phyloP scores from a whole-genome alignment of 1,139 yeast species.

The Yamadazyma jaroonii region DNA sequence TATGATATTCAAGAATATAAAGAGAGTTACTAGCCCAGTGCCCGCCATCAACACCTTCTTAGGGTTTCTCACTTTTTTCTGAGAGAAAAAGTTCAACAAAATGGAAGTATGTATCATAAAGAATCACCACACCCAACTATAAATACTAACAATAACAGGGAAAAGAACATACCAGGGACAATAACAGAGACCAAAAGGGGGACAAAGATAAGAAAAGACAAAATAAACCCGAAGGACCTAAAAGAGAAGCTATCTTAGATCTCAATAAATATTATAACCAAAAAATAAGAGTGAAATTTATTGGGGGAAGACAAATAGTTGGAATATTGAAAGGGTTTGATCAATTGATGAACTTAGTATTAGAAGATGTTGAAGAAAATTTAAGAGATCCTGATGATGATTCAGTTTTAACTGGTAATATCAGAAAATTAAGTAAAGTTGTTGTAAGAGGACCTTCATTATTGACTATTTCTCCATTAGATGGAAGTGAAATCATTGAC shows the following conservation, averaged over 20 bases:
- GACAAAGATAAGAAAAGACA: constrained; percentile 22
- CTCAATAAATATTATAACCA: constrained; percentile 75
- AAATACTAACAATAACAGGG: constrained; percentile 1
- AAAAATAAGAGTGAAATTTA: constrained; percentile 71
- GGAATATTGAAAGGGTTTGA: constrained; percentile 89
- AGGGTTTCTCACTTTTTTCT: no score
- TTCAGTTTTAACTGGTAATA: constrained; percentile 43
- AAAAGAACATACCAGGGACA: constrained; percentile 1
- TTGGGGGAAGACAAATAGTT: constrained; percentile 80
- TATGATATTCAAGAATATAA: no score
- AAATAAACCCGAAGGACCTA: constrained; percentile 67
- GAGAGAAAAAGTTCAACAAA: constrained; percentile 2
- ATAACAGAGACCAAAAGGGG: constrained; percentile 2
- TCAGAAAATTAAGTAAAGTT: constrained; percentile 75
- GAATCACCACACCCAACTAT: not conserved
- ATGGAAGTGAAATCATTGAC: constrained; percentile 76
- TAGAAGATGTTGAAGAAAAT: constrained; percentile 78
- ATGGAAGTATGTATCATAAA: constrained; percentile 4
- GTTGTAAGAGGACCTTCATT: constrained; percentile 86
- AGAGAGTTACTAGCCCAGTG: no score
- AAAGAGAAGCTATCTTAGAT: constrained; percentile 86
- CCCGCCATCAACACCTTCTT: no score
- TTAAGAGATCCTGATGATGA: constrained; percentile 66
- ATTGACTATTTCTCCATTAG: constrained; percentile 78
- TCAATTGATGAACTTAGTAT: constrained; percentile 87